phyloP scores from a whole-genome alignment of 768 basidiomycete genomes.

The Cytidiella melzeri region DNA sequence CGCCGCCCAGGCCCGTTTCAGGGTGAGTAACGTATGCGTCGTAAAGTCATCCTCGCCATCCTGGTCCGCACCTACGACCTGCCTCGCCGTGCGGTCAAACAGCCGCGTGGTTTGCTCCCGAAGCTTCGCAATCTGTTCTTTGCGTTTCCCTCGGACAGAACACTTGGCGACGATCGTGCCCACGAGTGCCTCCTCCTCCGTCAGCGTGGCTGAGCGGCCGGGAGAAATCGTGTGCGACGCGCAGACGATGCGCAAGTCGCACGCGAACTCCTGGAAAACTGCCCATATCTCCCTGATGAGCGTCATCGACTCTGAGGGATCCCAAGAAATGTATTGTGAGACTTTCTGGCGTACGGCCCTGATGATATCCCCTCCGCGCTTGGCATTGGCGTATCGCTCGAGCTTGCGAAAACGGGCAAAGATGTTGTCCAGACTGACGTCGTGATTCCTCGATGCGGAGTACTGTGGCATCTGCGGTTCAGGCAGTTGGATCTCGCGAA shows the following conservation, averaged over 20 bases:
- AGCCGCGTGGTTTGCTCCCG: slow-evolving; percentile 46
- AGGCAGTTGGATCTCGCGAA: slow-evolving; percentile 48
- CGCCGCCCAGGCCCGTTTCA: slow-evolving; percentile 45
- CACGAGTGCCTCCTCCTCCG: slow-evolving; percentile 57
- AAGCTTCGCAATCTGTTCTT: slow-evolving; percentile 42
- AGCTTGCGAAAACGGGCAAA: not conserved
- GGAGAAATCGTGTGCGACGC: slow-evolving; percentile 37
- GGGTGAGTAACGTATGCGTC: slow-evolving; percentile 28
- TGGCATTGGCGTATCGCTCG: not conserved
- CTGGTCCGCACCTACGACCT: slow-evolving; percentile 39
- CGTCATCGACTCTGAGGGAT: slow-evolving; percentile 1
- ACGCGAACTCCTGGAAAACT: slow-evolving; percentile 32
- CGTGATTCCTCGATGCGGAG: slow-evolving; percentile 3
- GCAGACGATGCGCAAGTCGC: slow-evolving; percentile 42
- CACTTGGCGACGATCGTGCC: slow-evolving; percentile 57
- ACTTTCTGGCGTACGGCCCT: slow-evolving; percentile 14
- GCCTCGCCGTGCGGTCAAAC: slow-evolving; percentile 27
- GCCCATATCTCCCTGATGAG: not conserved
- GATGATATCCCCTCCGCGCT: not conserved
- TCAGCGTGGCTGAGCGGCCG: slow-evolving; percentile 33
- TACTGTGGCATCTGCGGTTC: slow-evolving; percentile 11
- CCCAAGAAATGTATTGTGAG: slow-evolving; percentile 10
- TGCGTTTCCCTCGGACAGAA: slow-evolving; percentile 43
- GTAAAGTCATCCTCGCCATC: slow-evolving; percentile 23
- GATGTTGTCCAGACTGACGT: slow-evolving; percentile 11